Percentiles rank a stretch among this genome's conserved stretches.
phyloP scores from a whole-genome alignment of 345 rosid species.

The Eucalyptus victrix region DNA sequence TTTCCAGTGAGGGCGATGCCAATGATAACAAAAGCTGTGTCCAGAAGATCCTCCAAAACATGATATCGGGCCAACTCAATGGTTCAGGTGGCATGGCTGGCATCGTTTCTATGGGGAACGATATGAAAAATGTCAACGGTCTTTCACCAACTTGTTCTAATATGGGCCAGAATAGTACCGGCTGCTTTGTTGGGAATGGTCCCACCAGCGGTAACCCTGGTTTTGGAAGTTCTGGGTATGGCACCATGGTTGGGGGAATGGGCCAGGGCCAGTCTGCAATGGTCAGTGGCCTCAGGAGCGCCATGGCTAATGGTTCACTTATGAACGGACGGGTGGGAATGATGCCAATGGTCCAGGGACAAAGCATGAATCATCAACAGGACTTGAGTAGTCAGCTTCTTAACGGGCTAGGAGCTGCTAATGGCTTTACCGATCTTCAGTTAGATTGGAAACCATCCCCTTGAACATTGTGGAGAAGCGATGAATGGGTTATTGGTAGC shows the following conservation, averaged over 20 bases:
- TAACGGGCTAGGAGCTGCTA: conserved; percentile 39
- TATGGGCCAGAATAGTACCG: conserved; percentile 5
- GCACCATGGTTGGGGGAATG: conserved; percentile 16
- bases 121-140: conserved; percentile 21
- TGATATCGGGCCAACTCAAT: conserved; percentile 32
- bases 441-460: conserved; percentile 52
- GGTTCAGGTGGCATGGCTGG: conserved; percentile 22
- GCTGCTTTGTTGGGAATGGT: conserved; percentile 15
- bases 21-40: conserved; percentile 37
- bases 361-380: conserved; percentile 26
- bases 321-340: conserved; percentile 23
- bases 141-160: conserved; percentile 3
- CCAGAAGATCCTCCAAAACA: conserved; percentile 44
- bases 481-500: background rate
- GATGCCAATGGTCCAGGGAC: conserved; percentile 17
- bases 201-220: conserved; percentile 1
- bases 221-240: conserved; percentile 14
- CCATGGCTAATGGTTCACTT: conserved; percentile 8
- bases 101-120: conserved; percentile 19
- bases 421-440: conserved; percentile 34
- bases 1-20: conserved; percentile 29
- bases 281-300: conserved; percentile 30
- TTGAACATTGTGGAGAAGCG: conserved; percentile 2
- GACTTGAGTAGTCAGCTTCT: conserved; percentile 35
- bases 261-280: conserved; percentile 19